phyloP scores from a whole-genome alignment of 2,329 filamentous ascomycete species.

The Talaromyces amestolkiae region DNA sequence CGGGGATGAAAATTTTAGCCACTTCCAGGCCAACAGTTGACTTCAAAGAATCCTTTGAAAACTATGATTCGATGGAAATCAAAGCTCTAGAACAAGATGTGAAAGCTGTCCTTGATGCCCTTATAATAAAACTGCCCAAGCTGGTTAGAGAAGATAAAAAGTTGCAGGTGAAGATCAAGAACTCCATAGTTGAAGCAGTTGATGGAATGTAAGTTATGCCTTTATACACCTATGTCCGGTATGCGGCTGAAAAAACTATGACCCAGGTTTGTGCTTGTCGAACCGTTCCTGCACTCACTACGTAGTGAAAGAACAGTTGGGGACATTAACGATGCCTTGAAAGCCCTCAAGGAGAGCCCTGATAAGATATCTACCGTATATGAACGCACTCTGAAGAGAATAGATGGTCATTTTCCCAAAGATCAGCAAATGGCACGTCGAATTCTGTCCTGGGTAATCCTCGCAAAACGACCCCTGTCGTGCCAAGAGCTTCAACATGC shows the following conservation, averaged over 20 bases:
- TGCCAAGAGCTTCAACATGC: neutral
- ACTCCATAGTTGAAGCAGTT: neutral
- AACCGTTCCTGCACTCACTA: neutral
- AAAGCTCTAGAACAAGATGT: neutral
- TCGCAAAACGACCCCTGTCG: neutral
- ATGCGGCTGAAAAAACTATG: neutral
- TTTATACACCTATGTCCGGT: neutral
- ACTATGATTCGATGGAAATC: neutral
- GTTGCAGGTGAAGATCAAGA: neutral
- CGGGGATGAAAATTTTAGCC: neutral
- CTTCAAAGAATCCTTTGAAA: neutral
- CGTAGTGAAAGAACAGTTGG: neutral
- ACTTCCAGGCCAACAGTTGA: neutral
- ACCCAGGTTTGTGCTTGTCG: neutral
- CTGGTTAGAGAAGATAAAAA: neutral
- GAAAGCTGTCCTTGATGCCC: neutral
- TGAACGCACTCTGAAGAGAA: neutral
- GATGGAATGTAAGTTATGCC: neutral
- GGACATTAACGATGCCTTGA: neutral
- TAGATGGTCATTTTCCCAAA: neutral
- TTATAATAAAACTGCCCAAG: neutral
- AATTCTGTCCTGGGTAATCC: neutral
- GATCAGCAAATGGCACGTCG: neutral
- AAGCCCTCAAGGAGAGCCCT: neutral
- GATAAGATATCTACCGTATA: neutral